Base-by-base conservation (phyloP, 140 eudicot species). In the Cichorium intybus region DNA sequence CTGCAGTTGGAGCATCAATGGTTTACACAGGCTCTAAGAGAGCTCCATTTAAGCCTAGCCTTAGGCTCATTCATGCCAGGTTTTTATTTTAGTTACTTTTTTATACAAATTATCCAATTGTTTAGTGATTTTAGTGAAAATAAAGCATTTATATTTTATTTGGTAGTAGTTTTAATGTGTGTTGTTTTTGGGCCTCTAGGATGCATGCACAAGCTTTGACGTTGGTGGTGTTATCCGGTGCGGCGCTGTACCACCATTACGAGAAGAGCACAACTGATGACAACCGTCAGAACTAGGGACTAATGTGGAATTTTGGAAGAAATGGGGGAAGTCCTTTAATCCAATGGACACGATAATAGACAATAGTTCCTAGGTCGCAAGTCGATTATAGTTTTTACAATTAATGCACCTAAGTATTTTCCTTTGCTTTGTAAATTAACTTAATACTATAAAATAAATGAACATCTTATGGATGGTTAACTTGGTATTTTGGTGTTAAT, bases 51-150 rank as follows among this genome's bases (percentile, higher is more conserved):
- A 90, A 87, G 83, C 95, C 97, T 7, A 90, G 97, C 74, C 84
- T 90, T 14, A 84, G 89, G 83, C 96, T 90, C 53, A 90, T 90
- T 60, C 97, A 90, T 78, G 97, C 97, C 26, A 90, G 97, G 97
- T 88, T 39, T 17, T 35, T 66, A 34, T 18, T 20, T 26, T 5
- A 5, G 0, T 16, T 34, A 22, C 17, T 45, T 24, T 43, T 24
- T n/a, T n/a, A n/a, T n/a, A n/a, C n/a, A n/a, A 8, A 24, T 9
- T 26, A 0, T 57, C 3, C 17, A 57, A 7, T 14, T 53, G 61
- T 24, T 11, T 24, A 24, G 8, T 33, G 16, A 58, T 31, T 15
- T 58, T 10, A 27, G 6, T 21, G 2, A 33, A 23, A 24, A 14
- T 43, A 39, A 12, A 39, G 7, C 0, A 3, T 43, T 39, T 3